These are phyloP conservation scores for Sapria himalayana DNA, from an alignment of 345 rosid species.

Conservation along the genomic window DNA sequence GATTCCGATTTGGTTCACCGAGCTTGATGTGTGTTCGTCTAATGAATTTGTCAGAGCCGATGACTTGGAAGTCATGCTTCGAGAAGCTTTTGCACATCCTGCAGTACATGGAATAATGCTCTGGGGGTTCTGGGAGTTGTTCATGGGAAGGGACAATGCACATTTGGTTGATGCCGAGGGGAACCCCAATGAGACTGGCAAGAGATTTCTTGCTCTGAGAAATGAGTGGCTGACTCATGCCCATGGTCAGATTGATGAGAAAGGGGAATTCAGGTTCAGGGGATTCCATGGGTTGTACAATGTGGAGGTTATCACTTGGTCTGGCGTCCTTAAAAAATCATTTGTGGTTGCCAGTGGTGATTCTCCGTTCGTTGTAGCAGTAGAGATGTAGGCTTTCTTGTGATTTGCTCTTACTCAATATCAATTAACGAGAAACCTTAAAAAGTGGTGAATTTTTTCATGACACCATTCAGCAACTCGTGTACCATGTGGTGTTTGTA, in stretches of 20 bases:
- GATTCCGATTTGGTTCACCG: slow-evolving; percentile 89
- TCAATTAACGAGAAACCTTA: too few species aligned
- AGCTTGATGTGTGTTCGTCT: slow-evolving; percentile 63
- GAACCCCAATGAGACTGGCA: slow-evolving; percentile 68
- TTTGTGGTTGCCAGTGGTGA: slow-evolving; percentile 47
- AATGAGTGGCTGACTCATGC: slow-evolving; percentile 46
- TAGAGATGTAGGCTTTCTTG: slow-evolving; percentile 22
- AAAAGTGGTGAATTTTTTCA: too few species aligned
- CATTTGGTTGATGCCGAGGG: slow-evolving; percentile 88
- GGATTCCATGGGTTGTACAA: slow-evolving; percentile 68
- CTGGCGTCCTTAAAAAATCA: slow-evolving; percentile 23
- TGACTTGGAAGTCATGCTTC: slow-evolving; percentile 84
- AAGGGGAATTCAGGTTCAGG: slow-evolving; percentile 38
- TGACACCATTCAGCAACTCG: too few species aligned
- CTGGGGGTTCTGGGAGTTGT: slow-evolving; percentile 98
- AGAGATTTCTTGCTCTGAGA: slow-evolving; percentile 45
- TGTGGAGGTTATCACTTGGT: slow-evolving; percentile 24
- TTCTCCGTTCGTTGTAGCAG: slow-evolving; percentile 28
- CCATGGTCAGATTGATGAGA: slow-evolving; percentile 30
- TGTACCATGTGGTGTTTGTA: too few species aligned
- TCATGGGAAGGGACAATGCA: slow-evolving; percentile 55
- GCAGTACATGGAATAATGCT: slow-evolving; percentile 87
- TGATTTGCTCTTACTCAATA: too few species aligned
- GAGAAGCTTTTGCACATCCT: slow-evolving; percentile 87
- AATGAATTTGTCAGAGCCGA: slow-evolving; percentile 75